Evolutionary conservation across 2,329 filamentous ascomycete genomes (phyloP), one percentile per base, ranked within the genome.

Genomic region (Seiridium unicorne): DNA sequence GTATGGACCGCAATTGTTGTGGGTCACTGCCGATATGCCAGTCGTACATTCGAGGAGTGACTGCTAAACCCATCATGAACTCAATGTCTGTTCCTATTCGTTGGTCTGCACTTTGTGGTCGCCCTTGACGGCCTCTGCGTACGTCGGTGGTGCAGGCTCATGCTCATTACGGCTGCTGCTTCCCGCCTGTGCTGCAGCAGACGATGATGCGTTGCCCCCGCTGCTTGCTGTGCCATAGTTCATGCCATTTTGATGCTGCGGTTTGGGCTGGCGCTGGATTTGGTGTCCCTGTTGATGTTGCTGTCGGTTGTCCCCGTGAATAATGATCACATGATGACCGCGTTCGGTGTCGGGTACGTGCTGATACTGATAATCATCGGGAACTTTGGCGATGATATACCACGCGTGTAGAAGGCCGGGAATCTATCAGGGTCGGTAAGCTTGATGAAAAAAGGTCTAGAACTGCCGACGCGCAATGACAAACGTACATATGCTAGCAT

Each of bases 331-430:
- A 76, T 95, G 94, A 44, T 88, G 89, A 66, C 83, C 80, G 66
- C 79, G 77, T 66, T 84, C 82, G 68, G 72, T 67, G 69, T 85
- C 83, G 4, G 84, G 77, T 46, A 90, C 74, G 55, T 81, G 77
- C 66, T 91, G 85, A 76, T 95, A 93, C 64, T 89, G 86, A 74
- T 84, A 84, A 61, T 88, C 82, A 62, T 97, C 94, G 61, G 95
- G 95, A 74, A 89, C 91, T 72, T 91, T 90, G 70, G 91, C 86
- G 77, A 99, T 97, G 76, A 98, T 96, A 83, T 98, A 99, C 94
- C 95, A 98, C 64, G 93, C 87, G 79, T 99, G 95, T 2, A 99
- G 80, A 55, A 98, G 89, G 62, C 94, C 94, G 26, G 94, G 94
- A 62, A 98, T 76, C 79, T 83, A 38, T 26, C 18, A 26, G 18